Conservation (phyloP, 2,329 filamentous ascomycete species). For the Sodiomyces alkalinus region DNA sequence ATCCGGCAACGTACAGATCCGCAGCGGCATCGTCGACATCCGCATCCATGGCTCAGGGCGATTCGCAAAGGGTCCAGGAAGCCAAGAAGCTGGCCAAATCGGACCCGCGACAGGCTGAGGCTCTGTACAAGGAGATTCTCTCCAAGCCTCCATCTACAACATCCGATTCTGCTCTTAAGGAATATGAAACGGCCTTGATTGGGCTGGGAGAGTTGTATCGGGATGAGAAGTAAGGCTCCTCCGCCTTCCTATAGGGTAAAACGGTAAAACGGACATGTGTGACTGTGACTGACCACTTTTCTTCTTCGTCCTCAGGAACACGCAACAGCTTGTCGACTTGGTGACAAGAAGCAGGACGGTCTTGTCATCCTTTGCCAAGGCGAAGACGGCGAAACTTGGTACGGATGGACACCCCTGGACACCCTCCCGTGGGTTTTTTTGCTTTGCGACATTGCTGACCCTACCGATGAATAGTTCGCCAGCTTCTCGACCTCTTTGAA, state of each 20-base stretch:
- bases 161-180: slow-evolving; percentile 69
- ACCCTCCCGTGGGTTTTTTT: background rate
- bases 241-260: too few species aligned
- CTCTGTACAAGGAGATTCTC: slow-evolving; percentile 79
- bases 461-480: slow-evolving; percentile 52
- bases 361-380: slow-evolving; percentile 93
- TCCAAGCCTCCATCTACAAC: slow-evolving; percentile 70
- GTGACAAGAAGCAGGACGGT: slow-evolving; percentile 82
- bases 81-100: slow-evolving; percentile 71
- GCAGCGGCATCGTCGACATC: too few species aligned
- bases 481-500: slow-evolving; percentile 89
- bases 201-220: slow-evolving; percentile 85
- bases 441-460: background rate
- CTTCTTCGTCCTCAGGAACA: slow-evolving; percentile 36
- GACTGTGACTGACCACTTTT: background rate
- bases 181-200: slow-evolving; percentile 82
- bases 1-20: too few species aligned
- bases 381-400: slow-evolving; percentile 97
- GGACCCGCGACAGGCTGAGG: slow-evolving; percentile 71
- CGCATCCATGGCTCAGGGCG: slow-evolving; percentile 37
- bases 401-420: slow-evolving; percentile 18
- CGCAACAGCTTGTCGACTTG: slow-evolving; percentile 74
- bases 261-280: too few species aligned
- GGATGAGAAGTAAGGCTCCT: slow-evolving; percentile 55
- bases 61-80: slow-evolving; percentile 62